Evolutionary conservation across 2,329 filamentous ascomycete species (phyloP), one percentile per base, ranked within the genome.

Genomic region (Neocucurbitaria cava): DNA sequence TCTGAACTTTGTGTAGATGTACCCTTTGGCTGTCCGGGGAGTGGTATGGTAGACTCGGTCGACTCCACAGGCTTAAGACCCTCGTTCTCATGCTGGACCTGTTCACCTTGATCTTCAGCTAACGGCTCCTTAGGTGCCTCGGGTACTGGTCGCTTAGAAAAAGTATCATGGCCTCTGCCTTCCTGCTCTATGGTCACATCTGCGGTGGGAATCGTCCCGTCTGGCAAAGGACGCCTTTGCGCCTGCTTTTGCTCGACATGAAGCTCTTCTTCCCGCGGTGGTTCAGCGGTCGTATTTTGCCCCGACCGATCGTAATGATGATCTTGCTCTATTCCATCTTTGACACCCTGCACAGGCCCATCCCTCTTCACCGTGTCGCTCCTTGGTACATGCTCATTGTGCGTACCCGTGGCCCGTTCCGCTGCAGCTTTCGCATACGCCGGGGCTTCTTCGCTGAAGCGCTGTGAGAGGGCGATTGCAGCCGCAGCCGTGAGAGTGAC

Each of bases 401-500:
- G 64, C 46, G 54, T 56, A 36, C 52, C 56, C 45, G 62, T 48
- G 31, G 63, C 59, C 52, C 58, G 64, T 39, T 60, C 60, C n/a
- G 63, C 58, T 9, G 66, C 58, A 17, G 61, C 56, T 46, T 58
- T 65, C 18, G 66, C 67, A 46, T 76, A 74, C 18, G 68, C 51
- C 1, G 78, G 78, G 9, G 69, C 68, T 24, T 74, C 68, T 63
- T 87, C 85, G 61, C 84, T 82, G 67, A 88, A 80, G 46, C 85
- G 79, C 58, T 81, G 80, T 13, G 82, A 83, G 46, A 89, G 78
- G 46, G 83, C 82, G 31, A 84, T 80, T 18, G 86, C 86, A 38
- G 87, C 87, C 62, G 83, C 81, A 33, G 82, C 81, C 17, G 86
- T 88, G 46, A 87, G 76, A 1, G 85, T 85, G 45, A 89, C 74